These are phyloP conservation scores for Pseudogymnoascus sp. DNA, from an alignment of 2,329 filamentous ascomycete species.

Conservation along the genomic window DNA sequence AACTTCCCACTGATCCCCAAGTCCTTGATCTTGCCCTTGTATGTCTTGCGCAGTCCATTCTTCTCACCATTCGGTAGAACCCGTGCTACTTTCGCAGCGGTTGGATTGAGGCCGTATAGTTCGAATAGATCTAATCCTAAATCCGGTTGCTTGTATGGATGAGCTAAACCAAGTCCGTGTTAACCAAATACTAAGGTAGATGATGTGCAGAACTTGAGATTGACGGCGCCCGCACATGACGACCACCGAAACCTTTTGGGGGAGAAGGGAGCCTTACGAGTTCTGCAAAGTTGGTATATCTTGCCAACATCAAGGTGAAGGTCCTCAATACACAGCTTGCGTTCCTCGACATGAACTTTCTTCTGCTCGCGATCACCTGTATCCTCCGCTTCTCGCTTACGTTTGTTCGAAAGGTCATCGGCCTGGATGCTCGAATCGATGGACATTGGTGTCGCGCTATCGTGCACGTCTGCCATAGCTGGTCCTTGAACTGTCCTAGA, in stretches of 20 bases:
- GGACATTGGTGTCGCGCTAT: background rate
- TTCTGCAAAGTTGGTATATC: constrained; percentile 61
- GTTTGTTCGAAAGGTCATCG: constrained; percentile 51
- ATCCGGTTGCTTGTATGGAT: constrained; percentile 37
- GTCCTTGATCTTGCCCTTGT: constrained; percentile 61
- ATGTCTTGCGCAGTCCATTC: constrained; percentile 59
- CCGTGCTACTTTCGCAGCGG: constrained; percentile 56
- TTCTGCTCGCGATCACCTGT: constrained; percentile 49
- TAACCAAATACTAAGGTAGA: constrained; percentile 26
- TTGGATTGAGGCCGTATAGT: constrained; percentile 46
- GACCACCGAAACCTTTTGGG: constrained; percentile 11
- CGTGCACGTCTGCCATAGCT: background rate
- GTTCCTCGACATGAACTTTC: constrained; percentile 55
- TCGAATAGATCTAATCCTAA: constrained; percentile 51
- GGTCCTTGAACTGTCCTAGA: background rate
- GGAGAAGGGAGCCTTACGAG: constrained; percentile 53
- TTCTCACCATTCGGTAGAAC: constrained; percentile 59
- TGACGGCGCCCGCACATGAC: background rate
- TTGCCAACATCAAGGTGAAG: constrained; percentile 59
- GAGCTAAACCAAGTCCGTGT: constrained; percentile 28
- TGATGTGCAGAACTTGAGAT: constrained; percentile 15
- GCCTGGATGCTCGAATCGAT: constrained; percentile 32
- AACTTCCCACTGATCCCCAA: constrained; percentile 56
- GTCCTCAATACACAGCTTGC: constrained; percentile 55
- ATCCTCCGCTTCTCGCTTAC: constrained; percentile 53